Base-by-base conservation (phyloP, 495 filamentous ascomycete species). In the Trichoderma erinaceum region DNA sequence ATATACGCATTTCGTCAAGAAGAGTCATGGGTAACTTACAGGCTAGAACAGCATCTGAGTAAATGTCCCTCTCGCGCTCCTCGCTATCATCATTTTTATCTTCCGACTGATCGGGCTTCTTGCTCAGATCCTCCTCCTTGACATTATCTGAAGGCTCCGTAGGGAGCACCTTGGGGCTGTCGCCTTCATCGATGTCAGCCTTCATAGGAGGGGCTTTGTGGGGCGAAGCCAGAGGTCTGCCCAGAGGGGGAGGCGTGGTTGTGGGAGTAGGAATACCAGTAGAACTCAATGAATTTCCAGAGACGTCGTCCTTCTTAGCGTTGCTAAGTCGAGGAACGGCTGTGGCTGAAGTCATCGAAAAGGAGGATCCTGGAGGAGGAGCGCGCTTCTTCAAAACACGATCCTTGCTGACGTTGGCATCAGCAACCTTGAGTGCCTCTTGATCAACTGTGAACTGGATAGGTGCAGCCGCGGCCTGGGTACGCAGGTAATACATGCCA, bases 361-460 rank as follows among this genome's bases (percentile, higher is more conserved):
- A 88, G 78, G 74, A 86, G 5, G 41, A 46, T 78, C 81, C 81
- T n/a, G 75, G 69, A 13, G 82, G 80, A 58, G 82, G 82, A n/a
- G 76, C 73, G 70, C 91, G 83, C 83, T 91, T 93, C 85, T 90
- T 92, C 66, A 81, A 75, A 64, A 78, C 77, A n/a, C 80, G 81
- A 35, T 82, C 75, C 66, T 86, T 87, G 67, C 91, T 88, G 41
- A 96, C 84, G 69, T 89, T 90, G 67, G 90, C 92, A 77, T 99
- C 96, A 63, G 85, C 85, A 21, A 97, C 92, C 80, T 91, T 90
- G 70, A 99, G 90, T 63, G 91, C 88, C 79, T 97, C 92, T 82
- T 99, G 95, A 80, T 99, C 95, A 73, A 99, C 95, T 7, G 95
- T 99, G 82, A 99, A 99, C 80, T 99, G 95, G 73, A 99, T 99